Conservation (phyloP, 2,329 filamentous ascomycete species). For the Monilinia aucupariae region DNA sequence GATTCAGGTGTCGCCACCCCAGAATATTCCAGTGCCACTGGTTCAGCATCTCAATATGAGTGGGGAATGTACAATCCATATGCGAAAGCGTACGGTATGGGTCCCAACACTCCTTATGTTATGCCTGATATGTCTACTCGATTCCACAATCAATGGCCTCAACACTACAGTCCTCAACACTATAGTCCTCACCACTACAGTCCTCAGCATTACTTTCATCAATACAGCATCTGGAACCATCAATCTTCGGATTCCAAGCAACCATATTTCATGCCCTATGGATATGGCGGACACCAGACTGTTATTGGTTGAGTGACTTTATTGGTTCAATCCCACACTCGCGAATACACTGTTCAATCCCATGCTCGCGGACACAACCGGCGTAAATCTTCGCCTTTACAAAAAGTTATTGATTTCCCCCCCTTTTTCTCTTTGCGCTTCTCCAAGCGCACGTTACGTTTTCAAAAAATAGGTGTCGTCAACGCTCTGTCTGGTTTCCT, state of each 20-base stretch:
- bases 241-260: constrained; percentile 45
- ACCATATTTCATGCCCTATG: constrained; percentile 43
- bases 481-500: constrained; percentile 18
- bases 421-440: constrained; percentile 17
- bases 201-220: constrained; percentile 15
- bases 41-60: constrained; percentile 47
- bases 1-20: constrained; percentile 50
- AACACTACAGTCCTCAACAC: background rate
- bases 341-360: constrained; percentile 23
- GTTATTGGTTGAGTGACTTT: constrained; percentile 33
- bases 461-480: constrained; percentile 23
- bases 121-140: constrained; percentile 16
- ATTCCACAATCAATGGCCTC: constrained; percentile 2
- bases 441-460: constrained; percentile 33
- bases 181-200: constrained; percentile 3
- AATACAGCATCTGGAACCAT: constrained; percentile 41
- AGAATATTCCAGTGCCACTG: constrained; percentile 45
- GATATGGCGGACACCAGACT: constrained; percentile 44
- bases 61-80: constrained; percentile 47
- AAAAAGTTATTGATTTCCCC: constrained; percentile 31
- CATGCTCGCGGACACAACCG: constrained; percentile 22
- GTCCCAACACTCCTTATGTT: constrained; percentile 41
- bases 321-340: constrained; percentile 14
- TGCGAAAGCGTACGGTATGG: constrained; percentile 30
- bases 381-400: constrained; percentile 27